Evolutionary conservation across 176 grass and related monocot species (phyloP), one percentile per base, ranked within the genome.

Genomic region (Cenchrus americanus): DNA sequence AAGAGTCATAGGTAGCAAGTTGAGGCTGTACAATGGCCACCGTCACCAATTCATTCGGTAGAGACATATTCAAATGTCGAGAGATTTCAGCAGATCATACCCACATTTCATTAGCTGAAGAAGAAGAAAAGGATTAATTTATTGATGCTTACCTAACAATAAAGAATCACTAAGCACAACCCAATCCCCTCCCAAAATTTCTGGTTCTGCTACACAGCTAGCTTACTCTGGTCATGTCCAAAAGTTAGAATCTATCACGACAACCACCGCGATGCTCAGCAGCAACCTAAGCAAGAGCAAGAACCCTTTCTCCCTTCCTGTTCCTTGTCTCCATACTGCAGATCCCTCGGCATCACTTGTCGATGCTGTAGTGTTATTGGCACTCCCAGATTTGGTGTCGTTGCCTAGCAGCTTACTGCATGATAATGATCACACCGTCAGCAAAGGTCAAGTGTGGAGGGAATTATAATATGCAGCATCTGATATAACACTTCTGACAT

Each of bases 401-500:
- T 84, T 97, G 61, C 82, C 60, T 66, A 71, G 57, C 30, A 69
- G 71, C 72, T 94, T 90, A 79, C 94, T 97, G 91, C 86, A 84
- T 66, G 66, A 63, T 3, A 70, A 24, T 24, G 17, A 23, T 37
- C 34, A 6, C n/a, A 82, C 14, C 61, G 78, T 69, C 27, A 79
- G 67, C 32, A 77, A 67, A 83, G 19, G 12, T 14, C n/a, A 72
- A 4, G 24, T 40, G 18, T 48, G 21, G 46, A 41, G 48, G n/a
- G 30, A 83, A 53, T 54, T 34, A 53, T 24, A 18, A 58, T 14
- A 58, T 48, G 47, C 15, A 66, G 18, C 41, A 19, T 66, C 71
- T 75, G 14, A 50, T 24, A 3, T 82, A 41, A 24, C 18, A 80
- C 8, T 77, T 82, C 6, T 30, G 3, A 58, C 77, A 47, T 65